These are phyloP conservation scores for Arabis alpina DNA, from an alignment of 345 rosid species.

Conservation along the genomic window DNA sequence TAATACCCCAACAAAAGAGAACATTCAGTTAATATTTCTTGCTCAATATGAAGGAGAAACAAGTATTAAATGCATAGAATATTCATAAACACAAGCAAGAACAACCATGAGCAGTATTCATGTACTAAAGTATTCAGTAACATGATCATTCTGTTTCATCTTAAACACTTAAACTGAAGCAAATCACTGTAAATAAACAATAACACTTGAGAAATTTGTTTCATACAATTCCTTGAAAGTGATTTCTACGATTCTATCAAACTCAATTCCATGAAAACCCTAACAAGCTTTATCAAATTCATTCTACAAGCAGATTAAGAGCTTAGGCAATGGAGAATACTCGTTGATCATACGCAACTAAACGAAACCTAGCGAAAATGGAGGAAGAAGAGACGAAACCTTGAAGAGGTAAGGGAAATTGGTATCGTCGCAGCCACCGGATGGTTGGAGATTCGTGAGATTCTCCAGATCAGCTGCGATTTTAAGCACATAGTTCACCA, in stretches of 20 bases:
- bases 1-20: slow-evolving; percentile 24
- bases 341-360: no score
- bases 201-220: not conserved
- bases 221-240: not conserved
- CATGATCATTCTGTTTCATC: not conserved
- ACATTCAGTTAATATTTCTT: not conserved
- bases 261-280: not conserved
- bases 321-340: no score
- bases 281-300: not conserved
- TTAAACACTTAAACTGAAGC: not conserved
- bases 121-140: not conserved
- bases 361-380: not conserved
- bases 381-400: slow-evolving; percentile 45
- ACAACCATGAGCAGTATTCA: not conserved
- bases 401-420: slow-evolving; percentile 80
- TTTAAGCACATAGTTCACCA: slow-evolving; percentile 87
- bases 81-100: not conserved
- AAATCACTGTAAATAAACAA: not conserved
- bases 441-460: slow-evolving; percentile 76
- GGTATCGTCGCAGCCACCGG: slow-evolving; percentile 82
- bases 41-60: slow-evolving; percentile 7
- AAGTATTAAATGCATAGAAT: not conserved
- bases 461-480: slow-evolving; percentile 81
- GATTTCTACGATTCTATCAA: not conserved
- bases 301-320: not conserved